phyloP scores from a whole-genome alignment of 2,329 filamentous ascomycete genomes.

The Paecilomyces formosus region DNA sequence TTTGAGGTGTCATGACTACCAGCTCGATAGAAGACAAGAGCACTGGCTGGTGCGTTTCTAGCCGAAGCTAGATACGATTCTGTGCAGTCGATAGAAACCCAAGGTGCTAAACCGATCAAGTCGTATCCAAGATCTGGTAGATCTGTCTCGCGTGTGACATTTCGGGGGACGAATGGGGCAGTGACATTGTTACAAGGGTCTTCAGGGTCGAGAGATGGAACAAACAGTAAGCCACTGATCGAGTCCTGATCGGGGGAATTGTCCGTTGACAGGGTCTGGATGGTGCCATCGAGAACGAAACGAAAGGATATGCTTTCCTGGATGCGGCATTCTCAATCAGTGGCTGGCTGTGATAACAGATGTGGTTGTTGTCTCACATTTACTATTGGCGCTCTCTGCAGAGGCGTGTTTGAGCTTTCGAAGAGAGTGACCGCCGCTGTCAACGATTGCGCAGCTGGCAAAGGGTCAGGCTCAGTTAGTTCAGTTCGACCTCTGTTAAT shows the following conservation, averaged over 20 bases:
- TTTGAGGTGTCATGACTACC: conserved; percentile 40
- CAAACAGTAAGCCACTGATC: conserved; percentile 75
- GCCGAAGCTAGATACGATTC: conserved; percentile 59
- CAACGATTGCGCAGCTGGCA: conserved; percentile 16
- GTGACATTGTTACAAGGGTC: conserved; percentile 59
- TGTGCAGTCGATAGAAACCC: conserved; percentile 70
- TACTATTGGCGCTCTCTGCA: conserved; percentile 23
- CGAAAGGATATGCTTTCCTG: conserved; percentile 26
- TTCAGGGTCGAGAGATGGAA: conserved; percentile 58
- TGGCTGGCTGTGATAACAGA: conserved; percentile 1
- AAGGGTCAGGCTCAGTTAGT: conserved; percentile 8
- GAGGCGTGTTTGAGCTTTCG: conserved; percentile 23
- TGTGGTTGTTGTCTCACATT: conserved; percentile 22
- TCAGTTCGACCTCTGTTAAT: neutral
- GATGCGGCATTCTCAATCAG: neutral
- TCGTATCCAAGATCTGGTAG: conserved; percentile 61
- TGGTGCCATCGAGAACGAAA: conserved; percentile 43
- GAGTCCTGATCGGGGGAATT: conserved; percentile 54
- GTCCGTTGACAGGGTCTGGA: conserved; percentile 69
- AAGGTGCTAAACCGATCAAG: conserved; percentile 76
- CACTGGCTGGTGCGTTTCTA: conserved; percentile 55
- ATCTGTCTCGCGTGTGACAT: conserved; percentile 65
- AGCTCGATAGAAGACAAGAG: conserved; percentile 50
- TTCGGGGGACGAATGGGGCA: conserved; percentile 60
- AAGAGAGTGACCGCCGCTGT: conserved; percentile 28